Evolutionary conservation across 441 rosid species (phyloP).

Genomic region (Croton laevigatus): DNA sequence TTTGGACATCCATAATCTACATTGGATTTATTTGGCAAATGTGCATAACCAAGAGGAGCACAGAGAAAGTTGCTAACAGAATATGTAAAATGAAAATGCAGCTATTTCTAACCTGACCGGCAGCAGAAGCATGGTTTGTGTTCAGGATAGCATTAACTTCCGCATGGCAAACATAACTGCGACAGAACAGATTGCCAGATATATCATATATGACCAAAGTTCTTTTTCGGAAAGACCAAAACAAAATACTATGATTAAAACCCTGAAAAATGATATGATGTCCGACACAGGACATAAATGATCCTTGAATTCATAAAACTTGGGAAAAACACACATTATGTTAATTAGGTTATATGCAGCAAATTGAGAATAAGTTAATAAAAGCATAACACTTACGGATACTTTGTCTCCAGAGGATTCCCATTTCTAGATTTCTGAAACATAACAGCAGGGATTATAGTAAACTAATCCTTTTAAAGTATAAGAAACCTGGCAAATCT

Average conservation of each 20-base stretch:
- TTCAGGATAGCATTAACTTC: conserved; percentile 95
- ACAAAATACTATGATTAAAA: too few species aligned
- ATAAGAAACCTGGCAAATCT: conserved; percentile 7
- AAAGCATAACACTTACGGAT: conserved; percentile 56
- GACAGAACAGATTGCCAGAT: conserved; percentile 15
- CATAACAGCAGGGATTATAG: conserved; percentile 10
- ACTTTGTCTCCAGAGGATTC: conserved; percentile 83
- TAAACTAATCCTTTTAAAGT: conserved; percentile 8
- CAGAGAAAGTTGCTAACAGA: not conserved
- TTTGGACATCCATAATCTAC: not conserved
- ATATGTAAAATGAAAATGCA: conserved; percentile 5
- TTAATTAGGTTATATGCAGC: too few species aligned
- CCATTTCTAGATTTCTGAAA: conserved; percentile 74
- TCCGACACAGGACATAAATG: not conserved
- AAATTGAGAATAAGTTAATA: conserved; percentile 12
- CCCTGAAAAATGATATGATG: not conserved
- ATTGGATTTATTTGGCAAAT: not conserved
- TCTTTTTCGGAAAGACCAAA: too few species aligned
- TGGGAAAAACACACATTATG: not conserved
- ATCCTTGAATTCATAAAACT: not conserved
- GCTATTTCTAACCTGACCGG: conserved; percentile 58
- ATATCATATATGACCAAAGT: conserved; percentile 1
- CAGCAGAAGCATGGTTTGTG: conserved; percentile 91
- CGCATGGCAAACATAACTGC: conserved; percentile 95
- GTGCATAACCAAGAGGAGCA: not conserved